These are phyloP conservation scores for Fusarium redolens DNA, from an alignment of 2,329 filamentous ascomycete species.

Conservation along the genomic window DNA sequence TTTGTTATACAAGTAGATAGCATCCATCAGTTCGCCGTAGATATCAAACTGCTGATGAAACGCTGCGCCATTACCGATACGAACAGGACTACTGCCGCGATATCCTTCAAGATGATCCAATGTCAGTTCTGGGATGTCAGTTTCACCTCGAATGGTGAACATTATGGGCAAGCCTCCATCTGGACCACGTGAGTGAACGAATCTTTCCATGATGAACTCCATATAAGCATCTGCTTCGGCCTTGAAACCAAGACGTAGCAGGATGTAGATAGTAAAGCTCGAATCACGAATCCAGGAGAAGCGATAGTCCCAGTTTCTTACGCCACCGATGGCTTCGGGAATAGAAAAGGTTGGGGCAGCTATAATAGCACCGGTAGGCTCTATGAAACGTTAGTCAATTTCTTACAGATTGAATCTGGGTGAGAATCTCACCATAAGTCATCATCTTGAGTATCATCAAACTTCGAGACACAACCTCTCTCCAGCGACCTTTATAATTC, in stretches of 20 bases:
- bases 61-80: constrained; percentile 81
- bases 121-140: constrained; percentile 77
- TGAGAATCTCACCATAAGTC: constrained; percentile 63
- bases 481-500: constrained; percentile 77
- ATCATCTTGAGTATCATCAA: constrained; percentile 80
- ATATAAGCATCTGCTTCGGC: constrained; percentile 83
- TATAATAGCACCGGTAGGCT: constrained; percentile 81
- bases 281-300: constrained; percentile 83
- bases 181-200: constrained; percentile 68
- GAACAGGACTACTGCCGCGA: constrained; percentile 75
- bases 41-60: constrained; percentile 84
- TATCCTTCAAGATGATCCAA: constrained; percentile 79
- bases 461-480: constrained; percentile 77
- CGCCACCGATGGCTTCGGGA: constrained; percentile 78
- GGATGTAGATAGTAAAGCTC: constrained; percentile 81
- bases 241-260: constrained; percentile 79
- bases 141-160: constrained; percentile 82
- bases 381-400: constrained; percentile 47
- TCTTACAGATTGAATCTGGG: fast-evolving
- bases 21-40: constrained; percentile 82
- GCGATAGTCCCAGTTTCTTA: constrained; percentile 77
- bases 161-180: constrained; percentile 79
- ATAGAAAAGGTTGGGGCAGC: constrained; percentile 82
- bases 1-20: constrained; percentile 82
- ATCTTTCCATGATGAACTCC: constrained; percentile 79